A percentile compares a stretch with the other conserved stretches of the same genome.
These are phyloP conservation scores for Lepidium campestre DNA, from an alignment of 441 rosid genomes.

Conservation along the genomic window DNA sequence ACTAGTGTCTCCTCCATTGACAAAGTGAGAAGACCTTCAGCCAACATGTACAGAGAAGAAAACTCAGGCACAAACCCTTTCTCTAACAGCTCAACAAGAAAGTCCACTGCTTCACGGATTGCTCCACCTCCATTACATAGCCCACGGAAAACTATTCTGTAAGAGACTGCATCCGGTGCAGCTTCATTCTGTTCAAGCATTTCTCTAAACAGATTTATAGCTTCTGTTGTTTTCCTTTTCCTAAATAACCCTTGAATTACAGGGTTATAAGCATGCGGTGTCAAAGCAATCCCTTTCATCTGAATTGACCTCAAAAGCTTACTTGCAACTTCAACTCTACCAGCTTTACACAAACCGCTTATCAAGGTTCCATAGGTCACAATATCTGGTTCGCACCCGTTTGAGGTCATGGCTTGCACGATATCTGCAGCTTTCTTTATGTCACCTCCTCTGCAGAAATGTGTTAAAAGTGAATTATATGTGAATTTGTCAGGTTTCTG, in stretches of 20 bases:
- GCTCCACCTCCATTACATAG: conserved; percentile 83
- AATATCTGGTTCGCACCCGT: conserved; percentile 74
- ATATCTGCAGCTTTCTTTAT: conserved; percentile 81
- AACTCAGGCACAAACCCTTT: conserved; percentile 76
- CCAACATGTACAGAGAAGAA: conserved; percentile 70
- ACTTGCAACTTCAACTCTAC: conserved; percentile 69
- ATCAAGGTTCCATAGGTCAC: conserved; percentile 84
- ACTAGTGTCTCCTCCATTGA: conserved; percentile 66
- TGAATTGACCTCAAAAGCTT: conserved; percentile 68
- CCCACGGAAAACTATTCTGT: conserved; percentile 74
- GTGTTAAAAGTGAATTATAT: conserved; percentile 68
- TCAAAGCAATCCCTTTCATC: conserved; percentile 67
- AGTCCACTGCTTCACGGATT: conserved; percentile 81
- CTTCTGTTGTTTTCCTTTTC: conserved; percentile 57
- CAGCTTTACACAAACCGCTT: conserved; percentile 80
- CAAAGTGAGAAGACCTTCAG: conserved; percentile 76
- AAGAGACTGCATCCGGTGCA: conserved; percentile 57
- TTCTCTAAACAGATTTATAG: conserved; percentile 74
- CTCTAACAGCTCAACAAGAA: conserved; percentile 65
- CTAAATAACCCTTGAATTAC: conserved; percentile 71
- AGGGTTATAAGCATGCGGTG: conserved; percentile 83
- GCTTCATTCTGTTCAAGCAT: conserved; percentile 54
- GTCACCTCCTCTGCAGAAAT: conserved; percentile 72
- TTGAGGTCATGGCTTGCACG: conserved; percentile 71
- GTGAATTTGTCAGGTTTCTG: conserved; percentile 85